These are phyloP conservation scores for Metschnikowia chrysomelidarum DNA, from an alignment of 805 yeast genomes.

Conservation along the genomic window DNA sequence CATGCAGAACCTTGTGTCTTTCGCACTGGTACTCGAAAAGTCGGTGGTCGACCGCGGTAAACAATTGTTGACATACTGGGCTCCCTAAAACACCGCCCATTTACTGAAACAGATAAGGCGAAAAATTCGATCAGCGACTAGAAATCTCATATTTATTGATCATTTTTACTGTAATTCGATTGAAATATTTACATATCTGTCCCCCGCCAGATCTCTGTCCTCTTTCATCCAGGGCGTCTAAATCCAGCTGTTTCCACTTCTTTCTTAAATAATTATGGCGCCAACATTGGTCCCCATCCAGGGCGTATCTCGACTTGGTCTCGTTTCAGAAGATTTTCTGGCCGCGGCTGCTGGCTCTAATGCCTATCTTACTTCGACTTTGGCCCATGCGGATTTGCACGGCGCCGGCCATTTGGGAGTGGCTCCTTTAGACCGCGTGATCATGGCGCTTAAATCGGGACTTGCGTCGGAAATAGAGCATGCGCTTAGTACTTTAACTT, in stretches of 20 bases:
- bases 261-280: conserved; percentile 9
- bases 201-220: no score
- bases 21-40: no score
- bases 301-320: conserved; percentile 16
- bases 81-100: no score
- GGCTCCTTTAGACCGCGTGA: conserved; percentile 61
- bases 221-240: no score
- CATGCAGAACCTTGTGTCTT: no score
- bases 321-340: conserved; percentile 9
- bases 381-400: conserved; percentile 14
- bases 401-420: conserved; percentile 51
- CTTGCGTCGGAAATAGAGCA: conserved; percentile 67
- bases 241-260: neutral
- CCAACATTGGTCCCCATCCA: conserved; percentile 18
- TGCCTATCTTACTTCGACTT: conserved; percentile 13
- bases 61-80: no score
- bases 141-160: no score
- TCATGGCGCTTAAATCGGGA: conserved; percentile 66
- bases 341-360: conserved; percentile 13
- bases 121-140: no score
- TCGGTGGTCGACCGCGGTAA: no score
- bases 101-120: no score
- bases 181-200: no score
- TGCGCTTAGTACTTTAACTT: conserved; percentile 57
- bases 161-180: no score